phyloP scores from a whole-genome alignment of 305 asterid genomes.

The Coffea humblotiana region DNA sequence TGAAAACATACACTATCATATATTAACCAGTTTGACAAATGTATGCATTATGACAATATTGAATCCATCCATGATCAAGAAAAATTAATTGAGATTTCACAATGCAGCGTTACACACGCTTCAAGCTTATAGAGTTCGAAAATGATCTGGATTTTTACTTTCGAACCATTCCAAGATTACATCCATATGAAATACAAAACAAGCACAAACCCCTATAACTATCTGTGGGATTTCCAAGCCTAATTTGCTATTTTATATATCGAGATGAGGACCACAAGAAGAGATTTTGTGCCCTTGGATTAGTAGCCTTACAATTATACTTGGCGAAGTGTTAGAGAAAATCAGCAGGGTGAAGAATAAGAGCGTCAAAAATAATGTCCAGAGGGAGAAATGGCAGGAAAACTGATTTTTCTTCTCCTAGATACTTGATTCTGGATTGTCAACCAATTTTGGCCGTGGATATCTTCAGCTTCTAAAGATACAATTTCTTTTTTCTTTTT shows the following conservation, averaged over 20 bases:
- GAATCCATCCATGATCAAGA: not conserved
- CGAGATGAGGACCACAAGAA: not conserved
- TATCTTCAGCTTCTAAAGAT: not conserved
- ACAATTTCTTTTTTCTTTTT: not conserved
- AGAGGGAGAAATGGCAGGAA: slow-evolving; percentile 1
- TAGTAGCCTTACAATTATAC: slow-evolving; percentile 9
- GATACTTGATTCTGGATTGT: not conserved
- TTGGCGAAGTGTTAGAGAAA: not conserved
- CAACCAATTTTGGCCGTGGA: not conserved
- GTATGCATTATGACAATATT: slow-evolving; percentile 5
- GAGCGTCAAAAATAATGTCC: slow-evolving; percentile 10
- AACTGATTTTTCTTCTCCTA: not conserved
- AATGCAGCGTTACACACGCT: slow-evolving; percentile 8
- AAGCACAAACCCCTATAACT: slow-evolving; percentile 20
- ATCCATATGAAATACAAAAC: not conserved
- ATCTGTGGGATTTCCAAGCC: not conserved
- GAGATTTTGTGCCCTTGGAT: not conserved
- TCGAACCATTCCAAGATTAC: not conserved
- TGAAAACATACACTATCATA: not conserved
- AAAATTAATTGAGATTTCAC: not conserved
- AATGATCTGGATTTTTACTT: not conserved
- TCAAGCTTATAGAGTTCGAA: not conserved
- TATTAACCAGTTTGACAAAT: not conserved
- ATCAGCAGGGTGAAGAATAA: slow-evolving; percentile 14
- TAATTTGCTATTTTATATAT: not conserved